Conservation (phyloP, 148 eudicot genomes). For the Chenopodium suecicum region DNA sequence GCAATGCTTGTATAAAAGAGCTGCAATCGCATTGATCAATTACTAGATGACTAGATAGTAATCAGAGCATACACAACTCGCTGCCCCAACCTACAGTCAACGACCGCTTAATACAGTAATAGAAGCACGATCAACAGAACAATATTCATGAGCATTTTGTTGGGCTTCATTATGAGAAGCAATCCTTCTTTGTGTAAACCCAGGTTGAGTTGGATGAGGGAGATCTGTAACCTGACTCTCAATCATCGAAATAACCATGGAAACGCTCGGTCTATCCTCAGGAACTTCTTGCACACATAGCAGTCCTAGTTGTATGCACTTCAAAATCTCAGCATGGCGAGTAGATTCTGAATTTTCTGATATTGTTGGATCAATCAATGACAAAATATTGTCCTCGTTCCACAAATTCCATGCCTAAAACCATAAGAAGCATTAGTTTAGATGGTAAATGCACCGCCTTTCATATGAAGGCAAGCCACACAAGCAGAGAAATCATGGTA, state of each 20-base stretch:
- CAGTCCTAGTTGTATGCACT: constrained; percentile 37
- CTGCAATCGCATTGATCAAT: too few relatives aligned
- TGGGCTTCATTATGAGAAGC: background rate
- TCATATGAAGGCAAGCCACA: too few relatives aligned
- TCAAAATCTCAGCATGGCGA: constrained; percentile 20
- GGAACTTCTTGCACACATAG: constrained; percentile 34
- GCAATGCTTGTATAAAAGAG: too few relatives aligned
- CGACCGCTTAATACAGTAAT: constrained; percentile 2
- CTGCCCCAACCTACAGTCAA: background rate
- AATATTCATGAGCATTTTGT: background rate
- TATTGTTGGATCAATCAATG: constrained; percentile 29
- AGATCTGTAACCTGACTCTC: constrained; percentile 14
- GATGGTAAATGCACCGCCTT: too few relatives aligned
- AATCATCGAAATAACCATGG: constrained; percentile 27
- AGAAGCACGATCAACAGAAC: constrained; percentile 14
- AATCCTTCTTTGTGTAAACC: constrained; percentile 15
- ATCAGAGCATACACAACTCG: background rate
- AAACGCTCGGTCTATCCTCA: constrained; percentile 34
- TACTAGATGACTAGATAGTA: too few relatives aligned
- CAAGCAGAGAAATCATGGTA: too few relatives aligned
- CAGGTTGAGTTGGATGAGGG: constrained; percentile 21
- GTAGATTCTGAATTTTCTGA: background rate
- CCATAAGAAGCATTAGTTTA: background rate
- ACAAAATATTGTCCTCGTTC: constrained; percentile 17
- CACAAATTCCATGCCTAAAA: constrained; percentile 37